phyloP scores from a whole-genome alignment of 345 rosid genomes.

The Gossypium stocksii region DNA sequence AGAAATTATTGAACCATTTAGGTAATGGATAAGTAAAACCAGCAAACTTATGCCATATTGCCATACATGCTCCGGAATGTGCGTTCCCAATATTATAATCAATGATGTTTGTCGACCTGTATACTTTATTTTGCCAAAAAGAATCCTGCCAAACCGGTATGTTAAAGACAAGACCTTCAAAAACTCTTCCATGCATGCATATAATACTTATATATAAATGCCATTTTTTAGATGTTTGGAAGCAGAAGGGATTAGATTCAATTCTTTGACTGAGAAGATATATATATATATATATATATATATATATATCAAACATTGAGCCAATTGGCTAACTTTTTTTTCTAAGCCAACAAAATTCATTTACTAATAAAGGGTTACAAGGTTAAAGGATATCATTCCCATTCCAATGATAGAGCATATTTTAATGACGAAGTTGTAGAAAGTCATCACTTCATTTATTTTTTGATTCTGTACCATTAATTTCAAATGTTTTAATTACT shows the following conservation, averaged over 20 bases:
- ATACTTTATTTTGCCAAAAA: not conserved
- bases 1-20: not conserved
- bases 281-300: no score
- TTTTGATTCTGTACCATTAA: no score
- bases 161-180: not conserved
- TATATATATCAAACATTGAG: not conserved
- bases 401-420: no score
- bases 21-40: conserved; percentile 7
- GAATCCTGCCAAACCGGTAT: not conserved
- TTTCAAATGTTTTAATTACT: no score
- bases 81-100: not conserved
- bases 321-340: no score
- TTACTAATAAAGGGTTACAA: no score
- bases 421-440: no score
- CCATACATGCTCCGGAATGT: not conserved
- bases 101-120: not conserved
- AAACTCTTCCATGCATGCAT: not conserved
- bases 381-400: no score
- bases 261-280: not conserved
- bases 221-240: not conserved
- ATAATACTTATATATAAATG: not conserved
- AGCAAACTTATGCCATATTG: not conserved
- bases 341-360: no score
- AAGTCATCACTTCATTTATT: no score
- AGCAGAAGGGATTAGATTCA: not conserved